Base-by-base conservation (phyloP, 176 grass and related monocot species). In the Paspalum notatum region DNA sequence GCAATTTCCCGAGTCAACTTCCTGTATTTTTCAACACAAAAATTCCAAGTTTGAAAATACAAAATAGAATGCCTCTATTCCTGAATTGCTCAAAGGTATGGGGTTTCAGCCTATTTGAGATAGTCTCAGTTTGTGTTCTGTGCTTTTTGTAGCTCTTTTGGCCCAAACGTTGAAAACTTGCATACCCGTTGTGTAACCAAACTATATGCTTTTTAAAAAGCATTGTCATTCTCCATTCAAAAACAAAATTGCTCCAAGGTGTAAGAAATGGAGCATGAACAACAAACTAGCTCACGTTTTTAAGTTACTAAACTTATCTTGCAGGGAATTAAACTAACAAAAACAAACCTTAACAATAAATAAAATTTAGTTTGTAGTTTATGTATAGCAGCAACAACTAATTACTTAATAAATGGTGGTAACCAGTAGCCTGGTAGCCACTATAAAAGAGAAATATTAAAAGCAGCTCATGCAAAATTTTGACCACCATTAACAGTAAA, bases 1-100 rank as follows among this genome's bases (percentile, higher is more conserved):
- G 3, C 71, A 72, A 39, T 15, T 65, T 78, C 45, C 25, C 1
- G 4, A 72, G 46, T 20, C 45, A 46, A 3, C 50, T 15, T 66
- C 44, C 80, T 87, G 58, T 78, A 78, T 66, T 72, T 71, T 40
- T 79, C 3, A 79, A 66, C 46, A 66, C 32, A 40, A 32, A 3
- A 1, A 32, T 32, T 32, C 32, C 32, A 32, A 32, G 32, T 47
- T 47, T 47, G 2, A 47, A 47, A 47, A 47, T 11, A 47, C 9
- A 11, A 32, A 47, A 47, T 47, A 47, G 7, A 47, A 47, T 11
- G 8, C 9, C 45, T 51, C 71, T 62, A 47, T 77, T 82, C 65
- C 66, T 64, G 13, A 66, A 67, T 27, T 12, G 27, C 71, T 41
- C 37, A 86, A 65, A n/a, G 15, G 47, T 46, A 38, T 32, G 32